Evolutionary conservation across 2,329 filamentous ascomycete species (phyloP).

Genomic region (Scedosporium apiospermum): DNA sequence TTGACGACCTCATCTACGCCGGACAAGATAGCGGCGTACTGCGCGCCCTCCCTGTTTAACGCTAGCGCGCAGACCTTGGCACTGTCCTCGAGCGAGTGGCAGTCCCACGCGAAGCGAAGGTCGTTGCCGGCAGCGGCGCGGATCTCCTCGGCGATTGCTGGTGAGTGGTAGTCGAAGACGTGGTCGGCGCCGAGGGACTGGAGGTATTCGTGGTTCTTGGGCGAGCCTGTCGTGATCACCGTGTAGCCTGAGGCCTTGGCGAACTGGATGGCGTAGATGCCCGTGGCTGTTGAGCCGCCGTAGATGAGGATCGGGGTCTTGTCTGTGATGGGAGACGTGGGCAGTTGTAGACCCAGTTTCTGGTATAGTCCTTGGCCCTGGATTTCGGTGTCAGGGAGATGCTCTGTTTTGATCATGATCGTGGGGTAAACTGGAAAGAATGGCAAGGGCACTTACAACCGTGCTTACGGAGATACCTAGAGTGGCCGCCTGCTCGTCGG

Average conservation of each 20-base stretch:
- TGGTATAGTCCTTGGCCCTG: conserved; percentile 41
- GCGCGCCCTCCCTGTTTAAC: conserved; percentile 20
- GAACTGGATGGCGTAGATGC: conserved; percentile 34
- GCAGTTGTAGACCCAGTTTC: conserved; percentile 33
- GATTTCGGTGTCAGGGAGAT: conserved; percentile 16
- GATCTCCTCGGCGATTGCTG: conserved; percentile 16
- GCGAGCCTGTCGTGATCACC: conserved; percentile 27
- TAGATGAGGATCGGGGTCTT: conserved; percentile 28
- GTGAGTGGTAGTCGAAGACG: conserved; percentile 33
- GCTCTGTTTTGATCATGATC: background rate
- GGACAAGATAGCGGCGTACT: conserved; percentile 30
- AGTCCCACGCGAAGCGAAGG: conserved; percentile 18
- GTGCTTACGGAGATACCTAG: conserved; percentile 33
- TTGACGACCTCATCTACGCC: conserved; percentile 26
- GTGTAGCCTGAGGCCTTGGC: conserved; percentile 25
- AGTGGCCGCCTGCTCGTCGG: conserved; percentile 36
- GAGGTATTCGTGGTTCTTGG: conserved; percentile 28
- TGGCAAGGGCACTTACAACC: conserved; percentile 16
- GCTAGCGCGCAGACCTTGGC: conserved; percentile 21
- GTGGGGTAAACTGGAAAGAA: background rate
- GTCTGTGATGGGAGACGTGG: conserved; percentile 24
- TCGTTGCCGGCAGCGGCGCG: conserved; percentile 13
- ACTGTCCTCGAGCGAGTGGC: conserved; percentile 8
- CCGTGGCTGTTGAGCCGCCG: conserved; percentile 42
- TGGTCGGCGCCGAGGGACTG: conserved; percentile 32